These are phyloP conservation scores for Jaapia argillacea DNA, from an alignment of 768 basidiomycete species.

Conservation along the genomic window DNA sequence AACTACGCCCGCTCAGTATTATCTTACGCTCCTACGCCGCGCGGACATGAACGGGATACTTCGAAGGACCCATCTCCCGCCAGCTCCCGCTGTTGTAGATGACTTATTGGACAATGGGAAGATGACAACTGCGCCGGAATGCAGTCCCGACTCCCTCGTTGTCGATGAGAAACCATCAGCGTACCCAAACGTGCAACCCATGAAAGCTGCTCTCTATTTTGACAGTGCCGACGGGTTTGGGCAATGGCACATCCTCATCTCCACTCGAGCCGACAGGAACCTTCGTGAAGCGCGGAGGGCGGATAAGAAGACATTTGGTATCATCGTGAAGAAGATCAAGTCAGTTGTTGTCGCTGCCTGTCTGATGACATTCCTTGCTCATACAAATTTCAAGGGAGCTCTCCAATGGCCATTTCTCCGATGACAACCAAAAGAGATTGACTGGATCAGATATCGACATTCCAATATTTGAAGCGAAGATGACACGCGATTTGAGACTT, in stretches of 20 bases:
- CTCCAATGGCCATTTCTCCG: slow-evolving; percentile 59
- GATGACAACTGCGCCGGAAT: too few relatives aligned
- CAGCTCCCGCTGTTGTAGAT: too few relatives aligned
- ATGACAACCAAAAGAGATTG: slow-evolving; percentile 56
- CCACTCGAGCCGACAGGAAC: slow-evolving; percentile 36
- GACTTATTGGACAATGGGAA: too few relatives aligned
- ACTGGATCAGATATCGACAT: slow-evolving; percentile 32
- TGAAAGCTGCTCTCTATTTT: slow-evolving; percentile 53
- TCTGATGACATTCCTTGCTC: neutral
- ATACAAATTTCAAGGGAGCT: slow-evolving; percentile 37
- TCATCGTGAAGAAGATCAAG: slow-evolving; percentile 64
- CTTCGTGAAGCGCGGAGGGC: slow-evolving; percentile 36
- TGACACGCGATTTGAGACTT: slow-evolving; percentile 27
- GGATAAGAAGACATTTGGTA: slow-evolving; percentile 35
- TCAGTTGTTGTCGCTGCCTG: slow-evolving; percentile 16
- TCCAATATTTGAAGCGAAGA: slow-evolving; percentile 62
- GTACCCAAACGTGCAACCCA: slow-evolving; percentile 40
- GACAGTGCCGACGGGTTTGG: slow-evolving; percentile 52
- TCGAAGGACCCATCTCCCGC: too few relatives aligned
- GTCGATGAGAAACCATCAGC: slow-evolving; percentile 18
- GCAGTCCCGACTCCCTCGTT: too few relatives aligned
- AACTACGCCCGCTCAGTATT: too few relatives aligned
- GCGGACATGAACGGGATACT: too few relatives aligned
- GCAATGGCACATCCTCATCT: slow-evolving; percentile 51
- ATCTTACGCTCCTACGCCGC: too few relatives aligned